Base-by-base conservation (phyloP, 1,284 basidiomycete species). In the Cutaneotrichosporon mucoides region DNA sequence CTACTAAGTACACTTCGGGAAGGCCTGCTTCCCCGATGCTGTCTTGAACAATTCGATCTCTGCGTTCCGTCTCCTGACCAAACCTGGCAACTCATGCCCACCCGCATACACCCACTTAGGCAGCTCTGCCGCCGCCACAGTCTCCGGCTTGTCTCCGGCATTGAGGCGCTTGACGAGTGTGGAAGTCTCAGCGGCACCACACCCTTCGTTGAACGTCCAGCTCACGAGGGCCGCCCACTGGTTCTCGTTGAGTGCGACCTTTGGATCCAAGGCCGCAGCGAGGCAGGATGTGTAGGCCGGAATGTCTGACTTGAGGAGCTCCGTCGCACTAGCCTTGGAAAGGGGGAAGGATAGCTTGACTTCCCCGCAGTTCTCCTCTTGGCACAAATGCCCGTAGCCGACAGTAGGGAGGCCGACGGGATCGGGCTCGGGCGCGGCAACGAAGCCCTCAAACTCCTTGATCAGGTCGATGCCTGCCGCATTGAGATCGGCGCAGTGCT, bases 341-440 rank as follows among this genome's bases (percentile, higher is more conserved):
- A 62, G 54, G 6, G 61, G 61, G 46, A 56, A 56, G 9, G 2
- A 24, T 50, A 50, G 59, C 6, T 34, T 24, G 4, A 58, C 51
- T 16, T 55, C 60, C 16, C 16, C 34, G 51, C 54, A 56, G 34
- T 41, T 36, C n/a, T 33, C 36, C 36, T 3, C n/a, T 35, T 33
- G n/a, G 57, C 61, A 62, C 4, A 53, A 54, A 54, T 62, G 61
- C 11, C 61, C 57, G 46, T 62, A 62, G 45, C 61, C 61, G 7
- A 62, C 57, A 11, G 61, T 62, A 16, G 54, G 55, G n/a, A 50
- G 41, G 6, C 54, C 57, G n/a, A 59, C n/a, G 2, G 61, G 57
- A 46, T 62, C 61, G 5, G 41, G 36, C 44, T 34, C 41, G 2
- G 48, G 46, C 11, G 33, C 13, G 33, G 38, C 2, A 5, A 59